phyloP scores from a whole-genome alignment of 257 asterid species.

The Linderniella brevidens region DNA sequence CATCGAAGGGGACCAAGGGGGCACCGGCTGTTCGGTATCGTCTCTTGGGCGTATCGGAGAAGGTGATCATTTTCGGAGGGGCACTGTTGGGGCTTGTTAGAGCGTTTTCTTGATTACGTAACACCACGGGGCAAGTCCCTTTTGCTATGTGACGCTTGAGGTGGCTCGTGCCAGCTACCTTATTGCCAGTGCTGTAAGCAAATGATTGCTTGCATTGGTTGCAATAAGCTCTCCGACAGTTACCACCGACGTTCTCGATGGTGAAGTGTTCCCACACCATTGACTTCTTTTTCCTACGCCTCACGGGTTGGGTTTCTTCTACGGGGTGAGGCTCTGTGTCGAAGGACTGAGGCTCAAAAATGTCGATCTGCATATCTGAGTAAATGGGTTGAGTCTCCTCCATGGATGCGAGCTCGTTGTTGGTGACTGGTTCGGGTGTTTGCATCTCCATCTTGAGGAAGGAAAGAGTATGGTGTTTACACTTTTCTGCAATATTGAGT shows the following conservation, averaged over 20 bases:
- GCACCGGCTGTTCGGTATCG: constrained; percentile 50
- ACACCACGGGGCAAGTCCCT: constrained; percentile 73
- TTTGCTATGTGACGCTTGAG: constrained; percentile 95
- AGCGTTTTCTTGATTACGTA: constrained; percentile 49
- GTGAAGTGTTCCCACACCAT: constrained; percentile 98
- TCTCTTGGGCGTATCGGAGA: constrained; percentile 45
- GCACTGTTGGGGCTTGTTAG: constrained; percentile 44
- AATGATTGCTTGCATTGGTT: constrained; percentile 96
- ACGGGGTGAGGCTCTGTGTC: constrained; percentile 20
- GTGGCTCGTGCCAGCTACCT: constrained; percentile 97
- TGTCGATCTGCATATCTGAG: constrained; percentile 27
- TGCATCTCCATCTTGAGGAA: constrained; percentile 27
- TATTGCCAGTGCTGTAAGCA: constrained; percentile 88
- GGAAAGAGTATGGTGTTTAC: neutral
- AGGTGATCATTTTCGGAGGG: constrained; percentile 45
- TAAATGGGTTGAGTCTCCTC: constrained; percentile 33
- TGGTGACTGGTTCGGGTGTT: constrained; percentile 15
- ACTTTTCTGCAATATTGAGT: too few species aligned
- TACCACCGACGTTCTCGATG: constrained; percentile 55
- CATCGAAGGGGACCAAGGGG: constrained; percentile 51
- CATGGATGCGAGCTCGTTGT: constrained; percentile 37
- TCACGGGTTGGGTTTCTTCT: constrained; percentile 14
- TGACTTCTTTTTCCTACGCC: constrained; percentile 86
- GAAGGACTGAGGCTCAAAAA: constrained; percentile 8
- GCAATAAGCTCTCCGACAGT: constrained; percentile 78